Conservation (phyloP, 805 yeast genomes). For the Phaffomyces thermotolerans region DNA sequence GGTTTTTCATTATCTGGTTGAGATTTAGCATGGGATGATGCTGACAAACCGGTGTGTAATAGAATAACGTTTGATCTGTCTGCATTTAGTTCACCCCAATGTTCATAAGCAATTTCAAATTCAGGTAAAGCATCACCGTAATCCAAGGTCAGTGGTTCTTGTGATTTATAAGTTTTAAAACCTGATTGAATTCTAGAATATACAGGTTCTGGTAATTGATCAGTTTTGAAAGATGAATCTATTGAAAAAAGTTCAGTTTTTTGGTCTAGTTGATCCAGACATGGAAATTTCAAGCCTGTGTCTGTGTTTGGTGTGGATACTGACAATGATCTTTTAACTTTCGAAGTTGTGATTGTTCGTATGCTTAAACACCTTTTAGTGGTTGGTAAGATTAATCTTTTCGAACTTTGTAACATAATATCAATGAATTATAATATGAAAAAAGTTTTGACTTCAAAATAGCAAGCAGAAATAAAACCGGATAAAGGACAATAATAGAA, state of each 20-base stretch:
- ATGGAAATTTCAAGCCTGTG: conserved; percentile 65
- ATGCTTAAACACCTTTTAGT: background rate
- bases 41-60: conserved; percentile 86
- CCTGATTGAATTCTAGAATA: conserved; percentile 67
- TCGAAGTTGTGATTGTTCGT: conserved; percentile 8
- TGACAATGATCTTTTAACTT: conserved; percentile 6
- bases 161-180: conserved; percentile 48
- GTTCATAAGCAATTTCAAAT: conserved; percentile 82
- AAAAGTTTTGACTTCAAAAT: too few relatives aligned
- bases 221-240: conserved; percentile 14
- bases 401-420: too few relatives aligned
- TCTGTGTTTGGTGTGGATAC: background rate
- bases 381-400: too few relatives aligned
- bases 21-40: conserved; percentile 89
- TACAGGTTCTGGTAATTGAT: conserved; percentile 77
- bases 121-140: conserved; percentile 73
- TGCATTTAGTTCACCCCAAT: conserved; percentile 75
- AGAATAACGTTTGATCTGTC: conserved; percentile 66
- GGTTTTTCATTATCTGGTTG: conserved; percentile 58
- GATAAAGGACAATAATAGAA: too few relatives aligned
- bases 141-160: conserved; percentile 63
- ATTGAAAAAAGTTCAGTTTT: conserved; percentile 30
- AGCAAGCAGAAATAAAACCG: too few relatives aligned
- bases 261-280: conserved; percentile 69
- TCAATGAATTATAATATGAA: too few relatives aligned